Conservation (phyloP, 2,329 filamentous ascomycete species). For the Neonectria hederae region DNA sequence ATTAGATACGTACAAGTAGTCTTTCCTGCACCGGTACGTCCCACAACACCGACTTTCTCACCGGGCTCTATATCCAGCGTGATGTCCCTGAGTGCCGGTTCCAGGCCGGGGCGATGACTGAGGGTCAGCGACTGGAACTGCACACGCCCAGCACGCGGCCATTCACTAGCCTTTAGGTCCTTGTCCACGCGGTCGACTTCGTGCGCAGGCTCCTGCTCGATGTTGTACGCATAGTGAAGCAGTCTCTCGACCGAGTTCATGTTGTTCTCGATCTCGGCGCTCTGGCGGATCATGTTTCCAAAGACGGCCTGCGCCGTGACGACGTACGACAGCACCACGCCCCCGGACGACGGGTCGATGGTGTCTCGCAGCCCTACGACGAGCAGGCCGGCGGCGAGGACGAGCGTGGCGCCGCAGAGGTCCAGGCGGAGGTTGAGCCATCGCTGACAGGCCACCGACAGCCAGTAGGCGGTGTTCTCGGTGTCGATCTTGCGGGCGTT, state of each 20-base stretch:
- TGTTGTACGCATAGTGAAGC: constrained; percentile 87
- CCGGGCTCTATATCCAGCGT: constrained; percentile 81
- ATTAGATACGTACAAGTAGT: constrained; percentile 47
- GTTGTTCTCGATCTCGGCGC: constrained; percentile 74
- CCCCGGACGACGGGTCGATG: constrained; percentile 56
- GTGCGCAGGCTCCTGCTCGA: constrained; percentile 79
- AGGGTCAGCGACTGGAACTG: constrained; percentile 85
- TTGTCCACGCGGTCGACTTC: background rate
- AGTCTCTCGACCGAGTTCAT: constrained; percentile 96
- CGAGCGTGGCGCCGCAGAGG: constrained; percentile 66
- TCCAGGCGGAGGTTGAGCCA: constrained; percentile 74
- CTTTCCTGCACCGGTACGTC: constrained; percentile 90
- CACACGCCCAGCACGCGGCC: constrained; percentile 82
- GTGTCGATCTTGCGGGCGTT: constrained; percentile 84
- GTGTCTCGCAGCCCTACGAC: constrained; percentile 39
- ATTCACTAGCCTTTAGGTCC: constrained; percentile 47
- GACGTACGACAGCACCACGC: constrained; percentile 73
- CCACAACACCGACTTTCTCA: constrained; percentile 94
- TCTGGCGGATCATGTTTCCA: constrained; percentile 72
- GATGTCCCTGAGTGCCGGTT: constrained; percentile 79
- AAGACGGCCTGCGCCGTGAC: constrained; percentile 60
- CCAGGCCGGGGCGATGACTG: constrained; percentile 80
- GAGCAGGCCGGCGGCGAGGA: constrained; percentile 70
- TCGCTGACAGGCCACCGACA: constrained; percentile 73
- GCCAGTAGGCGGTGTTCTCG: constrained; percentile 75